phyloP scores from a whole-genome alignment of 257 asterid species.

The Rauvolfia tetraphylla region DNA sequence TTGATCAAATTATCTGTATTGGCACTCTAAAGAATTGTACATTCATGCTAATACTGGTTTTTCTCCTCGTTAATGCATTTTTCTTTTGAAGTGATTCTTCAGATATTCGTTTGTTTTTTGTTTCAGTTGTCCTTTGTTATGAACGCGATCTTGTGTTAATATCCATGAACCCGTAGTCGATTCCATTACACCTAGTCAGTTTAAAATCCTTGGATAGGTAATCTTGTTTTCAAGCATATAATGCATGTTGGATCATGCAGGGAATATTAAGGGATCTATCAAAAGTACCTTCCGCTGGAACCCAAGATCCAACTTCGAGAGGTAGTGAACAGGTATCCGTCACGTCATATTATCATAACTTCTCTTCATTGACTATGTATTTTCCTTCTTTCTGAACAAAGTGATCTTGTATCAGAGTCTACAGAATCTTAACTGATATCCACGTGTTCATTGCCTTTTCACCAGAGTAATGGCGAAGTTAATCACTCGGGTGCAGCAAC shows the following conservation, averaged over 20 bases:
- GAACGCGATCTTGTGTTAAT: not conserved
- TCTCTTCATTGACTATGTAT: not conserved
- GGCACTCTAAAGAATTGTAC: not conserved
- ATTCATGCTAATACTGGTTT: not conserved
- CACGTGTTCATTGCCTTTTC: slow-evolving; percentile 2
- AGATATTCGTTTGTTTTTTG: not conserved
- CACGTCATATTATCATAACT: not conserved
- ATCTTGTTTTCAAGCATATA: slow-evolving; percentile 2
- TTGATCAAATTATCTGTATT: not conserved
- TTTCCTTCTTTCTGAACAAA: not conserved
- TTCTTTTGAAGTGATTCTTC: not conserved
- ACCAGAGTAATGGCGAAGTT: slow-evolving; percentile 54
- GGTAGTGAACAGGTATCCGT: slow-evolving; percentile 41
- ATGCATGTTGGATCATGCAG: slow-evolving; percentile 34
- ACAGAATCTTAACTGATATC: not conserved
- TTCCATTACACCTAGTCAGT: not conserved
- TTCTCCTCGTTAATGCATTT: not conserved
- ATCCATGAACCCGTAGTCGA: not conserved
- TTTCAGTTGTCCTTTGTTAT: not conserved
- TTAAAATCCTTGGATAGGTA: not conserved
- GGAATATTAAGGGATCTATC: slow-evolving; percentile 86
- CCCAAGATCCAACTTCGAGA: slow-evolving; percentile 49
- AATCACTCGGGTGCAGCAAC: slow-evolving; percentile 36
- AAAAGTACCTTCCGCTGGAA: slow-evolving; percentile 52
- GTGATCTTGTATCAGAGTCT: not conserved